Base-by-base conservation (phyloP, 2,329 filamentous ascomycete species). In the Pseudogymnoascus sp. region DNA sequence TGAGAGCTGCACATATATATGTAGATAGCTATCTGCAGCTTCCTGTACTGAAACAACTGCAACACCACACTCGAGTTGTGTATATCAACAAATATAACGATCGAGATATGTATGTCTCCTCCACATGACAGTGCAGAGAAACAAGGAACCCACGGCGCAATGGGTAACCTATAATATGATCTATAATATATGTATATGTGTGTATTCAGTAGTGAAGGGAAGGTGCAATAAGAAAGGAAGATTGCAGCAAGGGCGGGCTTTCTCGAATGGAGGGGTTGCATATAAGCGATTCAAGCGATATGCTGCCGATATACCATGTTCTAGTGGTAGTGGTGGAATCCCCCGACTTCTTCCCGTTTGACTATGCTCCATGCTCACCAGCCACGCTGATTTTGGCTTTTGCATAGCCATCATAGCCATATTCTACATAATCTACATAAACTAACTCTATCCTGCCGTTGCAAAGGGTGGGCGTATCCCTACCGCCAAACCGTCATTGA, bases 161-260 rank as follows among this genome's bases (percentile, higher is more conserved):
- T 33, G 49, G 49, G 49, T 55, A 33, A 14, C 12, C 11, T 33
- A 33, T 45, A 8, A 26, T 8, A 23, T 19, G 19, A 19, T 19
- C 19, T 45, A 11, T 31, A 52, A 10, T 29, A 52, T 31, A 31
- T 14, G 12, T 26, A 21, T 21, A 21, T 11, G 21, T 19, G 3
- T 26, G 23, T 26, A 6, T 26, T 26, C 23, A 21, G 19, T 4
- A 29, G 7, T 7, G 49, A 45, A 33, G 49, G 49, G 49, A 55
- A 33, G 49, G 49, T 55, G 49, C 49, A 55, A 55, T 55, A 55
- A 19, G 49, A 55, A 55, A 55, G 49, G 49, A 55, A 55, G 49
- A 55, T 55, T 55, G 49, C 29, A 55, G 49, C 26, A 55, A 52
- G 26, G 45, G 14, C 12, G 43, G 49, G 14, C 14, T 19, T 52